These are phyloP conservation scores for Debaryomycetaceae sp. DNA, from an alignment of 1,139 yeast genomes.

Conservation along the genomic window DNA sequence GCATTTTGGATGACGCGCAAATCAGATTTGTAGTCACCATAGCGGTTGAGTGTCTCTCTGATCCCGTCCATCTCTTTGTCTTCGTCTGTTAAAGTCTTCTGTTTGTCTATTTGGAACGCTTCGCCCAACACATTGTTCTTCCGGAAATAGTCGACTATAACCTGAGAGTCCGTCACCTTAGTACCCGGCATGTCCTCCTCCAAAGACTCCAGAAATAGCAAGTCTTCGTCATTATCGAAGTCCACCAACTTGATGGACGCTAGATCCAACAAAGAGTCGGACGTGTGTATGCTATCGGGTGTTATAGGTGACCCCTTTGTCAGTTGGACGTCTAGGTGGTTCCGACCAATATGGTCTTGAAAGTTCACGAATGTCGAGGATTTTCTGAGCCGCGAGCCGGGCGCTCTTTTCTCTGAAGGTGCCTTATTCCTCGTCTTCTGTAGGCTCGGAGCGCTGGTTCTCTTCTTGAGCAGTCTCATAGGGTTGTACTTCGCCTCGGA, in stretches of 20 bases:
- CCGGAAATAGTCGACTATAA: conserved; percentile 20
- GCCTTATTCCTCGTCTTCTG: neutral
- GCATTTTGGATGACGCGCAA: conserved; percentile 25
- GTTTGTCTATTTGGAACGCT: conserved; percentile 17
- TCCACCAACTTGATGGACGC: conserved; percentile 19
- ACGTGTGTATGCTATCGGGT: conserved; percentile 11
- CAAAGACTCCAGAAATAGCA: conserved; percentile 5
- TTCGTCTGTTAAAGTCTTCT: conserved; percentile 26
- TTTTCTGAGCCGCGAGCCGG: neutral
- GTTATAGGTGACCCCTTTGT: conserved; percentile 8
- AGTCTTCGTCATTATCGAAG: conserved; percentile 11
- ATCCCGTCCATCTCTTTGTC: conserved; percentile 14
- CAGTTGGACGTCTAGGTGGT: neutral
- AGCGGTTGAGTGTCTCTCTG: conserved; percentile 13
- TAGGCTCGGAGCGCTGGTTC: conserved; percentile 3
- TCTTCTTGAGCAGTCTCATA: conserved; percentile 11
- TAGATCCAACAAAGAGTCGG: conserved; percentile 20
- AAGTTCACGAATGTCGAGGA: neutral
- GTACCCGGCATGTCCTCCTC: neutral
- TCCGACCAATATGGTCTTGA: neutral
- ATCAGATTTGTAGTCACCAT: conserved; percentile 9
- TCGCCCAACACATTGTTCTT: conserved; percentile 12
- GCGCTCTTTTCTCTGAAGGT: neutral
- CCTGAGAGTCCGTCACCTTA: conserved; percentile 21
- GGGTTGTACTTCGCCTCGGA: conserved; percentile 23